These are phyloP conservation scores for Xerocomus minutiporus DNA, from an alignment of 1,284 basidiomycete genomes.

Conservation along the genomic window DNA sequence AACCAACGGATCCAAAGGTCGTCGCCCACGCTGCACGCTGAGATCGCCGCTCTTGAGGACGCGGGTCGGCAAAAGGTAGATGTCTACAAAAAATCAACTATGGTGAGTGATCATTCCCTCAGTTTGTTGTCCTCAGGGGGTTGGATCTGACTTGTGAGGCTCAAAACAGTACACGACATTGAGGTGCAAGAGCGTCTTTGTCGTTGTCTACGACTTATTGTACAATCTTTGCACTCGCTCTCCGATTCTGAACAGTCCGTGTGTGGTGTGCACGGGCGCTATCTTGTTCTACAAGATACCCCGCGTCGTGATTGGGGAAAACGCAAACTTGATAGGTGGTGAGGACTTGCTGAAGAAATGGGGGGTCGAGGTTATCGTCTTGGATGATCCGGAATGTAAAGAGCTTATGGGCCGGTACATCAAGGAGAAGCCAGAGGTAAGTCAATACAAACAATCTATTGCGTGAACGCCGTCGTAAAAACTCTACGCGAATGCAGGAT, in stretches of 20 bases:
- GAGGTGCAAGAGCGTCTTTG: slow-evolving; percentile 33
- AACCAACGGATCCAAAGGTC: slow-evolving; percentile 52
- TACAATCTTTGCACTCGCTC: not conserved
- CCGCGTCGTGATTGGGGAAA: slow-evolving; percentile 59
- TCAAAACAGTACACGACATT: slow-evolving; percentile 41
- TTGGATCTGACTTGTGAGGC: not conserved
- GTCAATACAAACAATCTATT: slow-evolving; percentile 7
- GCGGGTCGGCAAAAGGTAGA: slow-evolving; percentile 43
- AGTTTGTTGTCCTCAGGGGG: not conserved
- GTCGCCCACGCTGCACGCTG: slow-evolving; percentile 53
- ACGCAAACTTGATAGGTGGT: slow-evolving; percentile 44
- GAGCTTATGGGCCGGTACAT: slow-evolving; percentile 48
- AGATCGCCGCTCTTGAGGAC: slow-evolving; percentile 49
- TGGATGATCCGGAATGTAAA: slow-evolving; percentile 45
- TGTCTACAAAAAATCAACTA: slow-evolving; percentile 44
- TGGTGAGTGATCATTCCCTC: slow-evolving; percentile 22
- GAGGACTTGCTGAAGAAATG: slow-evolving; percentile 46
- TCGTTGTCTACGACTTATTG: not conserved
- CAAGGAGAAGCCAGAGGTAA: slow-evolving; percentile 47
- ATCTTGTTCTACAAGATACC: slow-evolving; percentile 57
- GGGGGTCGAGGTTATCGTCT: slow-evolving; percentile 52
- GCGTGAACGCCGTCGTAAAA: slow-evolving; percentile 1
- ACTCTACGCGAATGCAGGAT: slow-evolving; percentile 34
- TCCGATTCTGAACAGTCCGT: slow-evolving; percentile 40
- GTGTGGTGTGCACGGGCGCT: slow-evolving; percentile 60